Evolutionary conservation across 768 basidiomycete genomes (phyloP).

Genomic region (Asterophora parasitica): DNA sequence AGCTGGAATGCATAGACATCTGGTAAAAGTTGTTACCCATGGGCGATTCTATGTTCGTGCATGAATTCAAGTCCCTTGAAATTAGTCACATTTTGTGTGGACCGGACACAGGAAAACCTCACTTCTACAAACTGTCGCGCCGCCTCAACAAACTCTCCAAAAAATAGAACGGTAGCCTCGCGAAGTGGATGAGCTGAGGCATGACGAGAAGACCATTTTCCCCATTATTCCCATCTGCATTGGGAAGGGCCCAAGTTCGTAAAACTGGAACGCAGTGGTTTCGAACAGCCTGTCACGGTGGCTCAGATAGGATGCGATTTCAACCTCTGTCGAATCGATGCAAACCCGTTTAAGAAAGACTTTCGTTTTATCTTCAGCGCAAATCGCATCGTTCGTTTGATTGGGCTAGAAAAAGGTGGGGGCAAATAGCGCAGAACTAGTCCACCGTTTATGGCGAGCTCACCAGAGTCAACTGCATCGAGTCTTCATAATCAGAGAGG

Average conservation of each 20-base stretch:
- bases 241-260: constrained; percentile 4
- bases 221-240: no score
- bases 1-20: no score
- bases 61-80: no score
- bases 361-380: constrained; percentile 6
- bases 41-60: no score
- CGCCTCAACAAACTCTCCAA: constrained; percentile 13
- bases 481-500: no score
- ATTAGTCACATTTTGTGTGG: not conserved
- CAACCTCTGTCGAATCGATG: not conserved
- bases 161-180: constrained; percentile 6
- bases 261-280: constrained; percentile 15
- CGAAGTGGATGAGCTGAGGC: constrained; percentile 11
- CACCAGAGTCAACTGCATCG: no score
- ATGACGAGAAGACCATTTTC: constrained; percentile 10
- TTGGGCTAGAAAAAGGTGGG: no score
- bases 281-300: constrained; percentile 3
- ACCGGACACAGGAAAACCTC: not conserved
- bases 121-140: constrained; percentile 15
- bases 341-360: constrained; percentile 9
- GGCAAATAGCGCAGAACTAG: no score
- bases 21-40: no score
- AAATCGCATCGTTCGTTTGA: constrained; percentile 5
- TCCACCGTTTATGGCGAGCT: no score
- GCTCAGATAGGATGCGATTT: constrained; percentile 1